Base-by-base conservation (phyloP, 305 asterid species). In the Fraxinus xanthoxyloides region DNA sequence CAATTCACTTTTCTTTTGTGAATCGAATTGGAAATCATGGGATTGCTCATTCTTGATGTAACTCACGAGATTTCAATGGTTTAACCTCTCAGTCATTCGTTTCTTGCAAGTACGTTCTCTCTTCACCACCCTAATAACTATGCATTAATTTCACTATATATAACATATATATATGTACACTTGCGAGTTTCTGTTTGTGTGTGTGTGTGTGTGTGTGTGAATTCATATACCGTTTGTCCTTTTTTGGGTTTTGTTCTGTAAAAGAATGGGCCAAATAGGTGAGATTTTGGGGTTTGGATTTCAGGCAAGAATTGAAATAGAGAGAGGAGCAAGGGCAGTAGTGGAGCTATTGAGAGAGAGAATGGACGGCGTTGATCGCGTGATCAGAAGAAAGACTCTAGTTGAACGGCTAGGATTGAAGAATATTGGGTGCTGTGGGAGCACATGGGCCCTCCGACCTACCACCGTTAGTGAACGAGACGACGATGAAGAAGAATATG, bases 391-490 rank as follows among this genome's bases (percentile, higher is more conserved):
- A 69, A 92, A 88, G 86, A 88, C 91, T 43, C 74, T 95, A 10
- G 90, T 82, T 72, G 91, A 92, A 80, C 95, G 96, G 89, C 83
- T 93, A 40, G 89, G 97, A 87, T 85, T 91, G 80, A 92, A 87
- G 74, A 90, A 88, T 5, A 59, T 94, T 21, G 85, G 89, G 24
- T 93, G 97, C 67, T 92, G 97, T 26, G 98, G 98, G 23, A 76
- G 91, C 80, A 76, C 88, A 2, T 92, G 92, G 93, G 91, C 92
- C 31, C 80, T 87, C 21, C 81, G 92, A 76, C 88, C 92, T 77
- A 78, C 87, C 69, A 82, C 88, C 65, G 40, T 88, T 24, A 86
- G 87, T 77, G 89, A 83, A 19, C 83, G 86, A 32, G 94, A 84
- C 3, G 92, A 84, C 1, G 89, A 82, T 0, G 92, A 83, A 0